Base-by-base conservation (phyloP, 1,284 basidiomycete genomes). In the Ceratobasidium sp. region DNA sequence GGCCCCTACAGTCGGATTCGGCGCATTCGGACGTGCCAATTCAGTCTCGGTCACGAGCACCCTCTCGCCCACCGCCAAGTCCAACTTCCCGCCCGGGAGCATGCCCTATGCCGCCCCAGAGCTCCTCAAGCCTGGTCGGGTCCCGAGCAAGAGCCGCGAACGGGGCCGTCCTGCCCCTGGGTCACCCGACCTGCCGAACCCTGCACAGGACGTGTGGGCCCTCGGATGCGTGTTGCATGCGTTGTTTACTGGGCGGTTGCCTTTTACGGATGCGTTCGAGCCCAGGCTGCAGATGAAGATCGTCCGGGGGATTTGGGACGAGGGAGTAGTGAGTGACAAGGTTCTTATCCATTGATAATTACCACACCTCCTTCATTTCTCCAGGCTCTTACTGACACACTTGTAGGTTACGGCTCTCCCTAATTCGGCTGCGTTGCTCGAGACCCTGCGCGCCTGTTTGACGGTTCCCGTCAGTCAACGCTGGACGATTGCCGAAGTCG, bases 141-240 rank as follows among this genome's bases (percentile, higher is more conserved):
- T 60, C 29, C 7, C 22, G 7, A 64, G 60, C 60, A 64, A 64
- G 60, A 64, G 60, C 47, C 64, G 40, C 17, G 49, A 53, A 40
- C 35, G 64, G 31, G 64, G 52, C 35, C 64, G 64, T 6, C n/a
- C 17, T 6, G 27, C 43, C 17, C 22, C 35, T 20, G 35, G 32
- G 4, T 49, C 13, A 15, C 43, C 73, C 1, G 73, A 42, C 38
- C 75, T 77, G 70, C 78, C 84, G 5, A 77, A 86, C 74, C 86
- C 89, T n/a, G 86, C 90, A 0, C 92, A 94, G 76, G 95, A 98
- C 74, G 88, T 97, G 35, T 98, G 95, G 95, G 94, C 95, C 0
- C 79, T 96, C 1, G 95, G 95, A 0, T 88, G 95, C 60, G 85
- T 96, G 74, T 85, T 97, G 0, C 93, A 94, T 75, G 87, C 90